Conservation (phyloP, 116 monocot genomes). For the Phalaenopsis hybrid region DNA sequence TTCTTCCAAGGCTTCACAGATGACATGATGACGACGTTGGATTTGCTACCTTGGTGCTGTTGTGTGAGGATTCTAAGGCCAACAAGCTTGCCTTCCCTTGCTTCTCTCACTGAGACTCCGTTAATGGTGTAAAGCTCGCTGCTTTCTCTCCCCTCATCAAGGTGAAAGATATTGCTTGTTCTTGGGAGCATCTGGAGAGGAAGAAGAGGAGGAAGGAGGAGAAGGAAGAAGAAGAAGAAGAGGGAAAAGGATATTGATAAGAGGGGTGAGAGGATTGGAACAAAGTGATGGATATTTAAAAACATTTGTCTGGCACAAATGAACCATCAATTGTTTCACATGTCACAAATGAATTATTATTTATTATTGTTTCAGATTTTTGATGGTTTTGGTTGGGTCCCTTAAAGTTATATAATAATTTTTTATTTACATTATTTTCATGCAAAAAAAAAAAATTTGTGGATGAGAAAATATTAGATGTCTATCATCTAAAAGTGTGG, state of each 20-base stretch:
- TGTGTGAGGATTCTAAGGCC: slow-evolving; percentile 27
- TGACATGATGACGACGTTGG: slow-evolving; percentile 19
- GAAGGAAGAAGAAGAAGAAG: not conserved
- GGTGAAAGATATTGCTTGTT: not conserved
- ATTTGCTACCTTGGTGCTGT: not conserved
- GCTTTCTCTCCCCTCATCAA: not conserved
- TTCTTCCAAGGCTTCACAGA: slow-evolving; percentile 8
- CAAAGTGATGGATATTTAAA: slow-evolving; percentile 32
- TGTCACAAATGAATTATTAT: not conserved
- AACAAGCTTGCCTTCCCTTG: slow-evolving; percentile 2
- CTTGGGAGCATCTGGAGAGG: slow-evolving; percentile 2
- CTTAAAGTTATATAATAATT: too few species aligned
- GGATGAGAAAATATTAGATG: too few species aligned
- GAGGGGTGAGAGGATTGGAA: not conserved
- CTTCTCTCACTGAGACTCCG: not conserved
- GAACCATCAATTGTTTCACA: slow-evolving; percentile 11
- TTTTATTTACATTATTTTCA: too few species aligned
- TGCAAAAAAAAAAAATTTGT: too few species aligned
- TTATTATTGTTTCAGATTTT: not conserved
- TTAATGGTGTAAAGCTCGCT: slow-evolving; percentile 7
- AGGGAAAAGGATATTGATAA: not conserved
- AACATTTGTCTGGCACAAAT: slow-evolving; percentile 7
- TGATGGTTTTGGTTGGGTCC: too few species aligned
- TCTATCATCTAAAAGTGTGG: too few species aligned
- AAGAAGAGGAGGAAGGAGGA: not conserved